Evolutionary conservation across 177 flowering plant species (phyloP).

Genomic region (Vitis hybrid): DNA sequence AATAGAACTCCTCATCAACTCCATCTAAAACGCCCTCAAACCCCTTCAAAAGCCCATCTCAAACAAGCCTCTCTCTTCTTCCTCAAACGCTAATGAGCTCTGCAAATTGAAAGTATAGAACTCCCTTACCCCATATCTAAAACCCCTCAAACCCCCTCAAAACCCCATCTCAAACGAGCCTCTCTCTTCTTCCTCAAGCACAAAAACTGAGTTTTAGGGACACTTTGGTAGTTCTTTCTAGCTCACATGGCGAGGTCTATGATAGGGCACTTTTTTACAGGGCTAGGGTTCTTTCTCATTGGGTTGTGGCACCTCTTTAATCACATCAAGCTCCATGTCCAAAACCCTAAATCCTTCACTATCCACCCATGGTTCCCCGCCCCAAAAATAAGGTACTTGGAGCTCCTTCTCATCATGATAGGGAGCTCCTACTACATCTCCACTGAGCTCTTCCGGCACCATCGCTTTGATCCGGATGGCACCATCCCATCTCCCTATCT

Average conservation of each 20-base stretch:
- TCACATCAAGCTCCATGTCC: slow-evolving; percentile 56
- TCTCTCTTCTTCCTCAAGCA: too few relatives aligned
- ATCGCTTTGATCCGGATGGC: slow-evolving; percentile 75
- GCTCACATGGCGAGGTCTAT: slow-evolving; percentile 54
- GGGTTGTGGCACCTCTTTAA: slow-evolving; percentile 89
- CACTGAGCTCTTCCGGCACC: slow-evolving; percentile 81
- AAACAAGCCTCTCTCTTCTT: too few relatives aligned
- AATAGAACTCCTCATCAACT: too few relatives aligned
- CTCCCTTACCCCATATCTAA: too few relatives aligned
- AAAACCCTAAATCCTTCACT: slow-evolving; percentile 45
- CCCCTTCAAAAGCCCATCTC: too few relatives aligned
- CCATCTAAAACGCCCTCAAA: too few relatives aligned
- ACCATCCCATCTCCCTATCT: slow-evolving; percentile 86
- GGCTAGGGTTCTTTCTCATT: slow-evolving; percentile 62
- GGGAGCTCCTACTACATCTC: slow-evolving; percentile 47
- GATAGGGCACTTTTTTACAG: slow-evolving; percentile 81
- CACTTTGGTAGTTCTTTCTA: neutral
- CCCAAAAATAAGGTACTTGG: slow-evolving; percentile 45
- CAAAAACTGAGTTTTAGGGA: too few relatives aligned
- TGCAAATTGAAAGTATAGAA: too few relatives aligned
- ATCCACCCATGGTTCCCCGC: slow-evolving; percentile 73
- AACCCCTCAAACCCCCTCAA: too few relatives aligned
- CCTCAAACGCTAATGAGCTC: too few relatives aligned
- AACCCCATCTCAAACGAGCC: too few relatives aligned
- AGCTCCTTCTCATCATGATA: slow-evolving; percentile 59